Base-by-base conservation (phyloP, 208 protist species). In the Trypanosoma conorhini region DNA sequence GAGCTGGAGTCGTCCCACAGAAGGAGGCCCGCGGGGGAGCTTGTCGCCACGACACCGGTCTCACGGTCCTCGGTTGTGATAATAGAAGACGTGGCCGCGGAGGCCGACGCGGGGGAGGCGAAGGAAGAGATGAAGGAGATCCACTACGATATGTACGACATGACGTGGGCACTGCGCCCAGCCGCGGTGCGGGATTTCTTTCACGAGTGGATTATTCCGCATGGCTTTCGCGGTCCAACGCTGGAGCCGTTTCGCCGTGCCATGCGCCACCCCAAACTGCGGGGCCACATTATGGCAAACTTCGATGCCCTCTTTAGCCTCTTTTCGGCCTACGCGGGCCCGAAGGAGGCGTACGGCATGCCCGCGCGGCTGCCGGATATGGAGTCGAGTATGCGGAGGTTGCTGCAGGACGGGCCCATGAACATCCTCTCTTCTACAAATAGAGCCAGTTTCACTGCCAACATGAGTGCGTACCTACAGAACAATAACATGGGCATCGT, bases 401-500 rank as follows among this genome's bases (percentile, higher is more conserved):
- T 54, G 50, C 17, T 54, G 42, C 42, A 21, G 13, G 42, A 46
- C 42, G 17, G 15, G 42, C 9, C 42, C 8, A 19, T 2, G 15
- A 46, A 3, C 42, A 46, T 10, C 15, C 3, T 46, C 42, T 3
- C 8, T 7, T 30, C 21, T 19, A 31, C n/a, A 44, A 17, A n/a
- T 2, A 52, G 17, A 22, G 1, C 17, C 22, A 35, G 48, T n/a
- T 55, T 5, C 24, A 50, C 54, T 7, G 44, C 63, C 46, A 55
- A 44, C 65, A 1, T 72, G 44, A 46, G 5, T 28, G 56, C 12
- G 61, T 54, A 38, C 31, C 12, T 28, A 12, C 8, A 17, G 30
- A 67, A 24, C 21, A 44, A 9, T 31, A 60, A 89, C 35, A 72
- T 91, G 30, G 86, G 88, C 42, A 94, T 94, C 55, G 88, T 88